phyloP scores from a whole-genome alignment of 805 yeast species.

The Saccharomycopsis sp. region DNA sequence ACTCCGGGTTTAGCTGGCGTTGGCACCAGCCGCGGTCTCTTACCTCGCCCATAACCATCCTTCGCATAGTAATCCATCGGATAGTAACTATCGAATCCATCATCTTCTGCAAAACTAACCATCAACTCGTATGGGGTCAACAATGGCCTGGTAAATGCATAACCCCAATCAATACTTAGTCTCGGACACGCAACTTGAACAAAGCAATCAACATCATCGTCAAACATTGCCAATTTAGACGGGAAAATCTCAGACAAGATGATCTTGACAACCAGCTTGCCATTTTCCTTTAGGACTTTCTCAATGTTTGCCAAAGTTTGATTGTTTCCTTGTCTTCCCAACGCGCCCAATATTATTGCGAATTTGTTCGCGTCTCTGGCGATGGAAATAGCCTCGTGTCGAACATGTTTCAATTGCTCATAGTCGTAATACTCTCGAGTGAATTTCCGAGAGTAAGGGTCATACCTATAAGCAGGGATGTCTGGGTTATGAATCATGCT shows the following conservation, averaged over 20 bases:
- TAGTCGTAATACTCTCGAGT: constrained; percentile 87
- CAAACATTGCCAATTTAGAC: constrained; percentile 82
- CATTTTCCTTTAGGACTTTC: constrained; percentile 41
- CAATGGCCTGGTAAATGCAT: constrained; percentile 87
- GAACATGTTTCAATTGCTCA: constrained; percentile 64
- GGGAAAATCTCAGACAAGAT: constrained; percentile 92
- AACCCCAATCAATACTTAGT: constrained; percentile 96
- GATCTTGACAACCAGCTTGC: constrained; percentile 69
- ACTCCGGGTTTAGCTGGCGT: no score
- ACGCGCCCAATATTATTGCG: constrained; percentile 84
- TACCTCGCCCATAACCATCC: constrained; percentile 90
- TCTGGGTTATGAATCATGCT: constrained; percentile 97
- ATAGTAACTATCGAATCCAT: constrained; percentile 60
- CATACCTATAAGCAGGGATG: constrained; percentile 88
- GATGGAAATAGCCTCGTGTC: constrained; percentile 63
- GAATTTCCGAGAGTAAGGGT: constrained; percentile 88
- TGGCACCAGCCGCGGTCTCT: constrained; percentile 41
- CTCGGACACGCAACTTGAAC: constrained; percentile 98
- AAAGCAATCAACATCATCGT: constrained; percentile 89
- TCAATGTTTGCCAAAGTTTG: constrained; percentile 67
- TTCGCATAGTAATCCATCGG: constrained; percentile 95
- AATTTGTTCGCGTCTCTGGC: constrained; percentile 59
- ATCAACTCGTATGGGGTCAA: constrained; percentile 94
- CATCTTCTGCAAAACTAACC: constrained; percentile 75
- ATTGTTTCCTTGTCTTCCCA: constrained; percentile 93